Evolutionary conservation across 108 stramenopile genomes (phyloP), one percentile per base, ranked within the genome.

Genomic region (Schizochytrium sp.): DNA sequence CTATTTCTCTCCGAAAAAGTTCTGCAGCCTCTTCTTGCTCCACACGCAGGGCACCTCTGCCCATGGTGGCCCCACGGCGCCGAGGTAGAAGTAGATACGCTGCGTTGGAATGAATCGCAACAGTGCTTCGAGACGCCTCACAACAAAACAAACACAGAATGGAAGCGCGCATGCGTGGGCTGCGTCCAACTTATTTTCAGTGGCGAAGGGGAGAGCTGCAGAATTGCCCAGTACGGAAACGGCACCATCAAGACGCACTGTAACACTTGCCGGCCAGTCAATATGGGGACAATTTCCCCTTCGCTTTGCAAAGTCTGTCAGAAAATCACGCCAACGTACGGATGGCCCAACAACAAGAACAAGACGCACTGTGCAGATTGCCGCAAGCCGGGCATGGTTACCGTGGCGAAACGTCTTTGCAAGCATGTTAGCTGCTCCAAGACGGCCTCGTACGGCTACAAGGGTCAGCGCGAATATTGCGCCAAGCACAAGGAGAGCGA

Each of bases 331-430:
- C 51, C 76, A 83, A 53, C 45, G 10, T 83, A 83, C 28, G 76
- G 76, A 0, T 83, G 76, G 76, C 76, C 76, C n/a, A 83, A 83
- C 76, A 83, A 53, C 51, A 83, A 47, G 12, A 83, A 83, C n/a
- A 83, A 83, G 51, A 83, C 76, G 23, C 76, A 83, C 76, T 83
- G 76, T 45, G 48, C 19, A 12, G 51, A 83, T 12, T 83, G 76
- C 76, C 45, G 51, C 19, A 83, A 83, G 76, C 45, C 45, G 0
- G 76, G 76, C n/a, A 83, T 83, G 76, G 76, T 83, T 23, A 83
- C 45, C 16, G 48, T 83, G 48, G 51, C 76, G 18, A 53, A 53
- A 12, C 45, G 51, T 6, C 45, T 47, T 12, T 83, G 76, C 51
- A 47, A 83, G 76, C 48, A 83, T 23, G 23, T 53, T 6, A 53